Conservation (phyloP, 1,284 basidiomycete genomes). For the Heterobasidion parviporum region DNA sequence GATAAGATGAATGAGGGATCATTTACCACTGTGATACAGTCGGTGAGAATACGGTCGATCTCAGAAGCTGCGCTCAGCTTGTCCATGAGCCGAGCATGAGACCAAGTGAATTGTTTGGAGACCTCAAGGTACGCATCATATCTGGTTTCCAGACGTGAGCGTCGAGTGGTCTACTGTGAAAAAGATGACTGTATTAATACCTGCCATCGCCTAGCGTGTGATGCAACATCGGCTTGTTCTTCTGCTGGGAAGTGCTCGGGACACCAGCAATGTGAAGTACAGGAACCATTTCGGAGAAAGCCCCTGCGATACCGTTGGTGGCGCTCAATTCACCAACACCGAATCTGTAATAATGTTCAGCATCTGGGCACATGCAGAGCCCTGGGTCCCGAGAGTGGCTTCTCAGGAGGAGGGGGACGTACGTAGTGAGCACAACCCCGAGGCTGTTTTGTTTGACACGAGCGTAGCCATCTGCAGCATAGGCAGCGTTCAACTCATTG, state of each 20-base stretch:
- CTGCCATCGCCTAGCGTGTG: slow-evolving; percentile 84
- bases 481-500: slow-evolving; percentile 83
- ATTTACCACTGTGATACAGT: slow-evolving; percentile 58
- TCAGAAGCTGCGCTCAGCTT: slow-evolving; percentile 51
- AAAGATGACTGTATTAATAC: slow-evolving; percentile 21
- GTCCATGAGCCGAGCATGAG: slow-evolving; percentile 54
- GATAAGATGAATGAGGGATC: not conserved
- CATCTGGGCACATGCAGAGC: not conserved
- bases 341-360: slow-evolving; percentile 46
- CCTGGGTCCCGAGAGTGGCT: slow-evolving; percentile 1
- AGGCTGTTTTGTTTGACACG: slow-evolving; percentile 70
- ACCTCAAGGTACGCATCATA: slow-evolving; percentile 78
- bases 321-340: slow-evolving; percentile 88
- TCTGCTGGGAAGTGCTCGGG: slow-evolving; percentile 71
- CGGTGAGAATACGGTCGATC: slow-evolving; percentile 76
- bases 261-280: slow-evolving; percentile 89
- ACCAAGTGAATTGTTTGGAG: slow-evolving; percentile 67
- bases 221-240: slow-evolving; percentile 64
- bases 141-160: slow-evolving; percentile 19
- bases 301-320: slow-evolving; percentile 73
- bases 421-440: slow-evolving; percentile 76
- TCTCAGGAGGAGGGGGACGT: slow-evolving; percentile 13
- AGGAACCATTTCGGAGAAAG: slow-evolving; percentile 85
- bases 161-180: not conserved
- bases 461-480: slow-evolving; percentile 94